Conservation (phyloP, 2,329 filamentous ascomycete species). For the Chalara sp. region DNA sequence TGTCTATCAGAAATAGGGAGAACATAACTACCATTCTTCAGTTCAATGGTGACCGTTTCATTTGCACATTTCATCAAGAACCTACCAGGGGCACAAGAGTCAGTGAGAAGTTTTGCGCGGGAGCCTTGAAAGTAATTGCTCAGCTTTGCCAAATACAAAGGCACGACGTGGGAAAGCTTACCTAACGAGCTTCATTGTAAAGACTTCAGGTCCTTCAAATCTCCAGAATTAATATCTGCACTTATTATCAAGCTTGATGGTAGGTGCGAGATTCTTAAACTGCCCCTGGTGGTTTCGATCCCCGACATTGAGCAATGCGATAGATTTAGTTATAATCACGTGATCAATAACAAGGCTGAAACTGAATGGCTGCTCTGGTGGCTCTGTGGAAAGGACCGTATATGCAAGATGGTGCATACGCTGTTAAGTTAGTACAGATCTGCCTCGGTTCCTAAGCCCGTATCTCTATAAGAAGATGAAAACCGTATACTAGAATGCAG, state of each 20-base stretch:
- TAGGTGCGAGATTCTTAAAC: no score
- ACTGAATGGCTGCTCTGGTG: no score
- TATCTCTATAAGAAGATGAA: no score
- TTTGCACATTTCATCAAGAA: slow-evolving; percentile 99
- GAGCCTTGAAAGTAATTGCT: slow-evolving; percentile 38
- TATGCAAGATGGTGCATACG: no score
- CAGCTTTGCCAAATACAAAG: slow-evolving; percentile 33
- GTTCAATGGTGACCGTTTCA: slow-evolving; percentile 95
- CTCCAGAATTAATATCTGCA: not conserved
- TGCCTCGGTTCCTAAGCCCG: no score
- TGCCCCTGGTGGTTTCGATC: no score
- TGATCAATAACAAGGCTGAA: not conserved
- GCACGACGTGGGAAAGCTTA: slow-evolving; percentile 41
- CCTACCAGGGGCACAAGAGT: slow-evolving; percentile 41
- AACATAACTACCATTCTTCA: slow-evolving; percentile 77
- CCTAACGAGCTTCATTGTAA: slow-evolving; percentile 94
- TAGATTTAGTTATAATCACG: not conserved
- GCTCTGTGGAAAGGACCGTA: no score
- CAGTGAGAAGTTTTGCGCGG: slow-evolving; percentile 28
- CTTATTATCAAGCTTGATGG: not conserved
- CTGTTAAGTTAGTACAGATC: no score
- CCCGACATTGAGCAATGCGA: not conserved
- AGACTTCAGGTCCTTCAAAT: not conserved
- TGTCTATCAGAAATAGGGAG: not conserved
- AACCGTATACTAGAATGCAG: no score